A percentile compares a stretch with the other conserved stretches of the same genome.
Evolutionary conservation across 768 basidiomycete genomes (phyloP).

Genomic region (Lyophyllum decastes): DNA sequence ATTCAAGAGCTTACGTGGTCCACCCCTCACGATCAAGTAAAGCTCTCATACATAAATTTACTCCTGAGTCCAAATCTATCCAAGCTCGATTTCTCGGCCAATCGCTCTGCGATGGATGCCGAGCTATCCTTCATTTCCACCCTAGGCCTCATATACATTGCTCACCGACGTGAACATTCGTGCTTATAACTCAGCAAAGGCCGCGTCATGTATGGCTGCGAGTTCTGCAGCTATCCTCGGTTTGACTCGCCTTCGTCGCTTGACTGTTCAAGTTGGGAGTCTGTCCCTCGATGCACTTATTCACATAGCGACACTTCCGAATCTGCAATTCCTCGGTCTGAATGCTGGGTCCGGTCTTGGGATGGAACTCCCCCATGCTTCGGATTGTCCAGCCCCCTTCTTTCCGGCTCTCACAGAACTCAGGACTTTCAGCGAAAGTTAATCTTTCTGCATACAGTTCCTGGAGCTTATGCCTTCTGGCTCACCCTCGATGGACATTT

Average conservation of each 20-base stretch:
- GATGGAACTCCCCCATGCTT: neutral
- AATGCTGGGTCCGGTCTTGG: neutral
- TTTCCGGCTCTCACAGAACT: too few relatives aligned
- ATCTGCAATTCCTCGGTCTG: too few relatives aligned
- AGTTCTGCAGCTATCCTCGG: neutral
- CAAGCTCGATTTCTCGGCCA: neutral
- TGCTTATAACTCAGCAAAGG: neutral
- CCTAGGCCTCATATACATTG: neutral
- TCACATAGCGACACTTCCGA: neutral
- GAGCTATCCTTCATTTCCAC: neutral
- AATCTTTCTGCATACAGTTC: too few relatives aligned
- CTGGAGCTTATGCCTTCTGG: too few relatives aligned
- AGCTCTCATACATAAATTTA: too few relatives aligned
- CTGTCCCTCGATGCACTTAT: neutral
- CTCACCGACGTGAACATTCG: neutral
- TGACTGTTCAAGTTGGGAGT: too few relatives aligned
- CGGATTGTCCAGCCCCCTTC: too few relatives aligned
- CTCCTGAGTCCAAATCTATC: neutral
- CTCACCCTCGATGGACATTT: too few relatives aligned
- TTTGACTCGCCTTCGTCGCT: too few relatives aligned
- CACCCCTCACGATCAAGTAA: too few relatives aligned
- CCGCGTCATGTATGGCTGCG: neutral
- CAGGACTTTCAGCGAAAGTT: too few relatives aligned
- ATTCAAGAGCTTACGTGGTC: neutral
- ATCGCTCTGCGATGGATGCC: neutral